Percentiles rank a stretch among this genome's conserved stretches.
Evolutionary conservation across 768 basidiomycete species (phyloP).

Genomic region (Lentinus tigrinus): DNA sequence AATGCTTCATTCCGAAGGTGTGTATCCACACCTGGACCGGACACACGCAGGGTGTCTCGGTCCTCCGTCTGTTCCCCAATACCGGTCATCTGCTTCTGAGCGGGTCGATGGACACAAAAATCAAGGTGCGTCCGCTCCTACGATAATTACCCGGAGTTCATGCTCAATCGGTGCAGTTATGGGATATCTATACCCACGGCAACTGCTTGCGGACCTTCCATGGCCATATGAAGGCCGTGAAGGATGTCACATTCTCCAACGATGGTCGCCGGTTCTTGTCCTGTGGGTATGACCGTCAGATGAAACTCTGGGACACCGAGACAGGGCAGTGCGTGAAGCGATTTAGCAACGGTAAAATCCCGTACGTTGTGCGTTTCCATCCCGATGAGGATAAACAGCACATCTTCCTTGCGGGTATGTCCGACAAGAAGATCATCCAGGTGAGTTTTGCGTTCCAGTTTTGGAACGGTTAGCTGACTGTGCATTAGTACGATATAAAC

Average conservation of each 20-base stretch:
- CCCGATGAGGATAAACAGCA: slow-evolving; percentile 96
- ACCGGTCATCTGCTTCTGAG: slow-evolving; percentile 92
- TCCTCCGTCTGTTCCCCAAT: slow-evolving; percentile 87
- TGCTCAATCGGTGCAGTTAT: slow-evolving; percentile 60
- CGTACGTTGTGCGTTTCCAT: slow-evolving; percentile 93
- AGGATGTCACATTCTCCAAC: slow-evolving; percentile 94
- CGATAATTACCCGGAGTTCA: neutral
- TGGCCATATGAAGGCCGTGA: slow-evolving; percentile 95
- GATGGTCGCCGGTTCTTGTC: slow-evolving; percentile 88
- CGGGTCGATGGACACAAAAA: slow-evolving; percentile 97
- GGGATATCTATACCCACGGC: slow-evolving; percentile 97
- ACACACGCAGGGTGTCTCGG: slow-evolving; percentile 95
- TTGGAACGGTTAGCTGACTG: slow-evolving; percentile 4
- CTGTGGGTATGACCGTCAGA: slow-evolving; percentile 92
- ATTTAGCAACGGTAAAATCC: slow-evolving; percentile 97
- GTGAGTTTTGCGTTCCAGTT: slow-evolving; percentile 38
- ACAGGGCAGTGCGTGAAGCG: slow-evolving; percentile 96
- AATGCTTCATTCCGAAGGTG: slow-evolving; percentile 91
- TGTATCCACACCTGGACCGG: slow-evolving; percentile 99
- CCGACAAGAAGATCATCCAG: slow-evolving; percentile 98
- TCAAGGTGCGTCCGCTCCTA: slow-evolving; percentile 63
- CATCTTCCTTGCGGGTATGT: slow-evolving; percentile 97
- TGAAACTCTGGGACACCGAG: slow-evolving; percentile 99
- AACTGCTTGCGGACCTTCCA: slow-evolving; percentile 97
- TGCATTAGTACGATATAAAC: slow-evolving; percentile 85